Conservation (phyloP, 306 rosid genomes). For the Castanea crenata region DNA sequence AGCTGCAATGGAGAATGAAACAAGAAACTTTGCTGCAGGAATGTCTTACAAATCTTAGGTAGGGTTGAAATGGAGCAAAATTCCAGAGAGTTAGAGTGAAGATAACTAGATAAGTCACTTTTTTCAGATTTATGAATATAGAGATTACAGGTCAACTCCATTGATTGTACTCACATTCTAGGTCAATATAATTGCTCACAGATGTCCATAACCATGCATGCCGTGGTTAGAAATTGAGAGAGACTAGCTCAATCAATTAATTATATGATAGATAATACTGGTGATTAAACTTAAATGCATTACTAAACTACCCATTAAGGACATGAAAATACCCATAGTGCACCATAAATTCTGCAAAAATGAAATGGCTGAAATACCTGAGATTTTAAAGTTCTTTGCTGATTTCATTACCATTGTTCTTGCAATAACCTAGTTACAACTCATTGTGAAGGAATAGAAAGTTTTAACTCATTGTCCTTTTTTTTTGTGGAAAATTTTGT, state of each 20-base stretch:
- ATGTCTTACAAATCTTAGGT: neutral
- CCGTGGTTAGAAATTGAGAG: neutral
- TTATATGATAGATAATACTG: neutral
- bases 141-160: neutral
- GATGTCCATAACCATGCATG: no score
- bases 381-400: neutral
- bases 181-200: no score
- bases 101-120: neutral
- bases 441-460: neutral
- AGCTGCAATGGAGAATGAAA: neutral
- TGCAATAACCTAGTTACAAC: neutral
- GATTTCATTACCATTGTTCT: neutral
- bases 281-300: neutral
- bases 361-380: neutral
- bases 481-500: neutral
- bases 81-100: neutral
- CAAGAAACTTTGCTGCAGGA: neutral
- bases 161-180: neutral
- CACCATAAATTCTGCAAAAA: neutral
- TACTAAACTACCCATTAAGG: neutral
- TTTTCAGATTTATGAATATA: neutral
- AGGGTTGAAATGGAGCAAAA: no score
- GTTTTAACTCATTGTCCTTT: neutral
- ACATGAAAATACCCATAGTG: neutral
- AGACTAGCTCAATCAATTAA: neutral